phyloP scores from a whole-genome alignment of 192 early-diverging fungal genomes.

The Coemansia brasiliensis region DNA sequence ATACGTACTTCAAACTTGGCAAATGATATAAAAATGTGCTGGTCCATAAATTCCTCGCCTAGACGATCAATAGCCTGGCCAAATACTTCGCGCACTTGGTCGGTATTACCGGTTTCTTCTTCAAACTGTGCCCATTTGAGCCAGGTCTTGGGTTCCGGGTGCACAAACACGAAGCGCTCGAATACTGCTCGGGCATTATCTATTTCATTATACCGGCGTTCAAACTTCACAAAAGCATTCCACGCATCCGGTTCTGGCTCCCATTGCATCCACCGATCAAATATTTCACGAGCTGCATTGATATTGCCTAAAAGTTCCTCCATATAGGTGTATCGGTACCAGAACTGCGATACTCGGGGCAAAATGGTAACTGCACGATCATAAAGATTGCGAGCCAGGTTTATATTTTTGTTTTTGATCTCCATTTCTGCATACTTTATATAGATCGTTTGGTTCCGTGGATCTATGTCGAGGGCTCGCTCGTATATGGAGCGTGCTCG shows the following conservation, averaged over 20 bases:
- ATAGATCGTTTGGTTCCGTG: constrained; percentile 81
- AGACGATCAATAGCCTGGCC: constrained; percentile 82
- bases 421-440: constrained; percentile 97
- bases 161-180: constrained; percentile 81
- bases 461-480: constrained; percentile 89
- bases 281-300: constrained; percentile 83
- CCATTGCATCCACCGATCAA: constrained; percentile 99
- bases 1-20: constrained; percentile 91
- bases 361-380: constrained; percentile 88
- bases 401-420: constrained; percentile 94
- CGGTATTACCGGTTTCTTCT: constrained; percentile 73
- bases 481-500: constrained; percentile 88
- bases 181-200: constrained; percentile 80
- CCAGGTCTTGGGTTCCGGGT: constrained; percentile 95
- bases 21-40: constrained; percentile 93
- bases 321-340: constrained; percentile 98
- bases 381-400: constrained; percentile 89
- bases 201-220: constrained; percentile 82
- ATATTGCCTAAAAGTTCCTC: constrained; percentile 95
- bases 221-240: constrained; percentile 94
- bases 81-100: constrained; percentile 80
- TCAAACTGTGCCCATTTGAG: constrained; percentile 96
- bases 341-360: constrained; percentile 81
- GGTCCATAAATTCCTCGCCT: constrained; percentile 89
- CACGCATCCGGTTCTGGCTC: constrained; percentile 91